Conservation (phyloP, 2,329 filamentous ascomycete genomes). For the Neopestalotiopsis sp. region DNA sequence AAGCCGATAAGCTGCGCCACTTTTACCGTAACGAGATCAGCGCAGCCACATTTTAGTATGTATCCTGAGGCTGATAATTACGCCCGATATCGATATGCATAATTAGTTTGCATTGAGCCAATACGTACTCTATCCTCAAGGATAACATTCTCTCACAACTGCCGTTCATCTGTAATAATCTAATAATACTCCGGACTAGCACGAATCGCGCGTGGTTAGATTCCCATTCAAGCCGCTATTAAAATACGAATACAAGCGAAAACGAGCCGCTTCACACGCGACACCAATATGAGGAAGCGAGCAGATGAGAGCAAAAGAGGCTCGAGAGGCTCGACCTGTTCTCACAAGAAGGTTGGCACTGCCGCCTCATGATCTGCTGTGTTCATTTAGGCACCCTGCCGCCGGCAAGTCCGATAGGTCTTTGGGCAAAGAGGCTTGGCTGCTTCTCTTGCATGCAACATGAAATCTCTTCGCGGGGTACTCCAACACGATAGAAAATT, state of each 20-base stretch:
- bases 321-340: neutral
- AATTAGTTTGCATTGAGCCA: neutral
- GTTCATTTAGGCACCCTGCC: neutral
- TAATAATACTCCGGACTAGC: no score
- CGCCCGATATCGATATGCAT: neutral
- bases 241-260: neutral
- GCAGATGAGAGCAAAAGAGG: neutral
- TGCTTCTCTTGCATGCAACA: no score
- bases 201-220: no score
- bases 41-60: neutral
- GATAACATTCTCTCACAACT: no score
- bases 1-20: slow-evolving; percentile 11
- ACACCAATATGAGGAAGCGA: neutral
- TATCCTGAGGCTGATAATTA: neutral
- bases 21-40: neutral
- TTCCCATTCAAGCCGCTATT: no score
- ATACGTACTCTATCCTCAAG: no score
- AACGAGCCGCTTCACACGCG: neutral
- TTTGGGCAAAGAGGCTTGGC: neutral
- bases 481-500: no score
- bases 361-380: neutral
- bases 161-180: no score
- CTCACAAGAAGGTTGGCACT: neutral
- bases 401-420: neutral
- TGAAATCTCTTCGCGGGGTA: no score